Percentiles rank a stretch among this genome's conserved stretches.
Evolutionary conservation across 208 protist genomes (phyloP).

Genomic region (Crithidia acanthocephali): DNA sequence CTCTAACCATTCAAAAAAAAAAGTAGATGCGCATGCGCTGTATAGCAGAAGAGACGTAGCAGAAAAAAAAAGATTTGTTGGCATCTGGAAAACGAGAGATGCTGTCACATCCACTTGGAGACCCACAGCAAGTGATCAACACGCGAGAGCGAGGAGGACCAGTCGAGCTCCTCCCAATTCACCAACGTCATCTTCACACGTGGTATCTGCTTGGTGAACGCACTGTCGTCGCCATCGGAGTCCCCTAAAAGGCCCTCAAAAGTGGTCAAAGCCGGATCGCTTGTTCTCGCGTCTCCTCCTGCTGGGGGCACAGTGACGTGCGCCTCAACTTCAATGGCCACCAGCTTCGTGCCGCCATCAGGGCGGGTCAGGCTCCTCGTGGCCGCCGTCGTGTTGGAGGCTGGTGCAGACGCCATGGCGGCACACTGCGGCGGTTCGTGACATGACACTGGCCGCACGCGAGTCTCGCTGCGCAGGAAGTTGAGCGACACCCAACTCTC

Average conservation of each 20-base stretch:
- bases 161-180: conserved; percentile 32
- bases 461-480: conserved; percentile 18
- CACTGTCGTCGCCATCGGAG: no score
- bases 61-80: background rate
- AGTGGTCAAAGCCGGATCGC: background rate
- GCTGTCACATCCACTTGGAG: background rate
- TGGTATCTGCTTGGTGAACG: background rate
- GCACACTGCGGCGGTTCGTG: no score
- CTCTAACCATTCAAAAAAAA: no score
- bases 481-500: conserved; percentile 23
- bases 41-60: background rate
- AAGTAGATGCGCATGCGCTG: no score
- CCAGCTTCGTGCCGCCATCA: background rate
- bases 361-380: no score
- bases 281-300: no score
- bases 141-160: background rate
- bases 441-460: background rate
- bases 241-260: background rate
- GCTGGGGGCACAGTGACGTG: background rate
- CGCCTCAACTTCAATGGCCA: conserved; percentile 3
- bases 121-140: conserved; percentile 13
- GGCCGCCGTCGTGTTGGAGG: no score
- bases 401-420: no score
- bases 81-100: background rate
- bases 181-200: conserved; percentile 16